Evolutionary conservation across 148 eudicot species (phyloP).

Genomic region (Salicornia ramosissima): DNA sequence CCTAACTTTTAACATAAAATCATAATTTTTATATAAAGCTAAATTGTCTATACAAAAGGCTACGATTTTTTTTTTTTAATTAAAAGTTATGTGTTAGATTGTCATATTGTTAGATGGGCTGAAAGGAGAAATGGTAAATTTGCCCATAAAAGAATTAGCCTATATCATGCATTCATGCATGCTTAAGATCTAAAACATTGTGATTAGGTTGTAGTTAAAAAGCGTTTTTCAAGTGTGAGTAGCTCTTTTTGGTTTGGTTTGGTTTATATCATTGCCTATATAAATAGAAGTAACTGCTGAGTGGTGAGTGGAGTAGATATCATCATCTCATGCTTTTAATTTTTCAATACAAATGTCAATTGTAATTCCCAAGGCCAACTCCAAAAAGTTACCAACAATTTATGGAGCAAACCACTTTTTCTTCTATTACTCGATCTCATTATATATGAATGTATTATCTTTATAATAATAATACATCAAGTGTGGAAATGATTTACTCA

Average conservation of each 20-base stretch:
- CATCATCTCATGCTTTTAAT: slow-evolving; percentile 10
- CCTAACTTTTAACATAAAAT: too few species aligned
- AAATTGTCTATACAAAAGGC: too few species aligned
- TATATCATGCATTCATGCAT: too few species aligned
- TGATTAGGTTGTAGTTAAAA: slow-evolving; percentile 8
- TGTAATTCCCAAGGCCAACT: slow-evolving; percentile 22
- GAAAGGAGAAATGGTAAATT: too few species aligned
- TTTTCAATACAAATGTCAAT: slow-evolving; percentile 9
- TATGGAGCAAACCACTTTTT: slow-evolving; percentile 12
- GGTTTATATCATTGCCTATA: neutral
- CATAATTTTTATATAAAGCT: too few species aligned
- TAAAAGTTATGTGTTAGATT: too few species aligned
- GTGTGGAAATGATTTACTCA: slow-evolving; percentile 15
- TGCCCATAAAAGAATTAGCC: too few species aligned
- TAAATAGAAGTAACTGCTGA: too few species aligned
- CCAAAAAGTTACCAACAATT: slow-evolving; percentile 17
- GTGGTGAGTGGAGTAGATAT: too few species aligned
- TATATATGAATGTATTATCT: slow-evolving; percentile 18
- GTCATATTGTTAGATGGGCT: too few species aligned
- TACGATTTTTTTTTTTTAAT: too few species aligned
- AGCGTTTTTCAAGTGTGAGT: neutral
- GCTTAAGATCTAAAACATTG: slow-evolving; percentile 20
- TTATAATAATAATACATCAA: neutral
- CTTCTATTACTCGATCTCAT: slow-evolving; percentile 13
- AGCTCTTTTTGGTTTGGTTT: neutral